Conservation (phyloP, 257 asterid species). For the Solanum pinnatisectum region DNA sequence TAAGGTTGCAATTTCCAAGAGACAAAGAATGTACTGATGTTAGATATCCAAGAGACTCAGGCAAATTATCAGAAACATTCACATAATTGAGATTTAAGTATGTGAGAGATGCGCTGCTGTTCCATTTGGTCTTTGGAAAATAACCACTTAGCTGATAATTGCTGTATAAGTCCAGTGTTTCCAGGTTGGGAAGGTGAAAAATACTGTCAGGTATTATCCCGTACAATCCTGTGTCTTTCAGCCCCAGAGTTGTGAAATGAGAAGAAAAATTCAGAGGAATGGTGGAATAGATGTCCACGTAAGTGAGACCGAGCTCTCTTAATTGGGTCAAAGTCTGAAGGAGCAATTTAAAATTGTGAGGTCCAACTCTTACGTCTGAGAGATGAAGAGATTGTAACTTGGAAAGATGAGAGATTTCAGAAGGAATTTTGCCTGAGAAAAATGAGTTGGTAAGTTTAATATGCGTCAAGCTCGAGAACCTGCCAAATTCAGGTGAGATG, state of each 20-base stretch:
- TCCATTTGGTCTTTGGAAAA: not conserved
- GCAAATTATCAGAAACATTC: not conserved
- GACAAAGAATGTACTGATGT: not conserved
- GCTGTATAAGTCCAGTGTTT: not conserved
- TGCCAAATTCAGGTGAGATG: not conserved
- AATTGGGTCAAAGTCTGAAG: not conserved
- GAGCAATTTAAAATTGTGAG: slow-evolving; percentile 2
- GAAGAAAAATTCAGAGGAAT: not conserved
- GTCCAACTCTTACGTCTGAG: no score
- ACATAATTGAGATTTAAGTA: rapidly evolving
- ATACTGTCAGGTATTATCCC: not conserved
- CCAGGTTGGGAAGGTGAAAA: not conserved
- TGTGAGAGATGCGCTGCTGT: not conserved
- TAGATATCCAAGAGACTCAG: not conserved
- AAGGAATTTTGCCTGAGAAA: slow-evolving; percentile 15
- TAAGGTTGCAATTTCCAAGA: not conserved
- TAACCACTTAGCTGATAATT: not conserved
- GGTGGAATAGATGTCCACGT: not conserved
- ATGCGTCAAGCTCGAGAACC: not conserved
- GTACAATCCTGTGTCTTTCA: not conserved
- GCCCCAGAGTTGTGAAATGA: slow-evolving; percentile 1
- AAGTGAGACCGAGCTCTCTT: not conserved
- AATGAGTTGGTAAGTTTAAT: slow-evolving; percentile 4
- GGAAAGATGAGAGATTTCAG: not conserved
- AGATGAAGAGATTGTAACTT: not conserved